These are phyloP conservation scores for Ceratocystis cubensis DNA, from an alignment of 2,329 filamentous ascomycete species.

Conservation along the genomic window DNA sequence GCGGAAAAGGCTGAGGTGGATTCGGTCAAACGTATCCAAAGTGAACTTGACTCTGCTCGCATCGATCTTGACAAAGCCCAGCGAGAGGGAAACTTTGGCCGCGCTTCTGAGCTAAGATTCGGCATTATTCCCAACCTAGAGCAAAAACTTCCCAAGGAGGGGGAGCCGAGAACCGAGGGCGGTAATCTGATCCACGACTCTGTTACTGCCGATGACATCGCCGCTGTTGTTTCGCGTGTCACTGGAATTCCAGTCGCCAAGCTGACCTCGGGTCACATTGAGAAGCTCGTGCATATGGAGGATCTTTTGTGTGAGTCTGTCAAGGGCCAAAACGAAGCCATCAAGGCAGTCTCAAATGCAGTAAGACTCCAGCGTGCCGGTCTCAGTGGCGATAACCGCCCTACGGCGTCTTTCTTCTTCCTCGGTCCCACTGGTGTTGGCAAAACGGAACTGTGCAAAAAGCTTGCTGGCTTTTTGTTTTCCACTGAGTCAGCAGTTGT, in stretches of 20 bases:
- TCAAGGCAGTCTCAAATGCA: conserved; percentile 81
- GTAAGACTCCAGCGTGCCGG: conserved; percentile 90
- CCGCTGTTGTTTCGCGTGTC: conserved; percentile 74
- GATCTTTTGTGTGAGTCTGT: conserved; percentile 72
- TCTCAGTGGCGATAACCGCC: conserved; percentile 79
- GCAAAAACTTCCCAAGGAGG: conserved; percentile 65
- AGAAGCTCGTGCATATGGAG: conserved; percentile 94
- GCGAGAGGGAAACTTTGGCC: conserved; percentile 74
- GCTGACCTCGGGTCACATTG: conserved; percentile 82
- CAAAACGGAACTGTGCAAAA: conserved; percentile 95
- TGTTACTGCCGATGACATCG: conserved; percentile 92
- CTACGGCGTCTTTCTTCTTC: conserved; percentile 94
- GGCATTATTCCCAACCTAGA: conserved; percentile 74
- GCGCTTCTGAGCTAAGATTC: conserved; percentile 83
- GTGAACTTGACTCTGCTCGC: conserved; percentile 73
- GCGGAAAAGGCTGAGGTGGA: conserved; percentile 79
- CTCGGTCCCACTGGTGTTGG: conserved; percentile 91
- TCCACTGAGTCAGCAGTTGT: conserved; percentile 83
- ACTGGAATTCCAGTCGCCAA: conserved; percentile 91
- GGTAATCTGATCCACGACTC: conserved; percentile 71
- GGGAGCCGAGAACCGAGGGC: conserved; percentile 32
- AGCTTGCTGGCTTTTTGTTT: conserved; percentile 85
- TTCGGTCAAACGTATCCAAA: conserved; percentile 72
- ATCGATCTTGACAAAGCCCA: conserved; percentile 81
- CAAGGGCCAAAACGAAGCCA: conserved; percentile 85